A percentile compares a stretch with the other conserved stretches of the same genome.
Evolutionary conservation across 169 alveolate genomes (phyloP).

Genomic region (Plasmodium chabaudi): DNA sequence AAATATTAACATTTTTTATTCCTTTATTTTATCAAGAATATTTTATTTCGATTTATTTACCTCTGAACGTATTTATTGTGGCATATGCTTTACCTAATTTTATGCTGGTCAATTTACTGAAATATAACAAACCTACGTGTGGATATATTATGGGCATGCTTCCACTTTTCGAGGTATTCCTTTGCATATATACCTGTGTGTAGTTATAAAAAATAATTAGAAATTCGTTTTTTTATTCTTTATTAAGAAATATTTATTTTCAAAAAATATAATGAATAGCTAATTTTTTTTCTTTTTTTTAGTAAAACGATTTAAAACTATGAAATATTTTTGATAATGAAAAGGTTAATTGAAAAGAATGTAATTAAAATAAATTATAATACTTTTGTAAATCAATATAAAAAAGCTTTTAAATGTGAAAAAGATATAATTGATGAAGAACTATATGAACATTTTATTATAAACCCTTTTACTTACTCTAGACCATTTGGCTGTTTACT

Average conservation of each 20-base stretch:
- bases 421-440: constrained; percentile 46
- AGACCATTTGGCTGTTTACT: constrained; percentile 68
- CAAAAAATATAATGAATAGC: neutral
- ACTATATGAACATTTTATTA: constrained; percentile 71
- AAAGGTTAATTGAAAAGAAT: constrained; percentile 63
- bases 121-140: too few species aligned
- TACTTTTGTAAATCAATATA: constrained; percentile 58
- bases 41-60: too few species aligned
- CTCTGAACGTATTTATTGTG: too few species aligned
- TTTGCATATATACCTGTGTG: neutral
- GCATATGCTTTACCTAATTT: too few species aligned
- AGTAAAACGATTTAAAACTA: constrained; percentile 36
- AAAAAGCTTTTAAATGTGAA: constrained; percentile 15
- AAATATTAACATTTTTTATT: too few species aligned
- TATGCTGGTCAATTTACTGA: too few species aligned
- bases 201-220: neutral
- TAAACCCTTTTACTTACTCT: constrained; percentile 61
- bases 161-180: neutral
- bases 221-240: neutral
- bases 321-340: constrained; percentile 38
- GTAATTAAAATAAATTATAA: constrained; percentile 70
- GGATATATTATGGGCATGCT: too few species aligned
- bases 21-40: too few species aligned
- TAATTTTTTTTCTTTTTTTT: neutral
- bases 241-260: neutral